A percentile compares a stretch with the other conserved stretches of the same genome.
Conservation (phyloP, 371 early-diverging fungal species). For the Encephalitozoon intestinalis region DNA sequence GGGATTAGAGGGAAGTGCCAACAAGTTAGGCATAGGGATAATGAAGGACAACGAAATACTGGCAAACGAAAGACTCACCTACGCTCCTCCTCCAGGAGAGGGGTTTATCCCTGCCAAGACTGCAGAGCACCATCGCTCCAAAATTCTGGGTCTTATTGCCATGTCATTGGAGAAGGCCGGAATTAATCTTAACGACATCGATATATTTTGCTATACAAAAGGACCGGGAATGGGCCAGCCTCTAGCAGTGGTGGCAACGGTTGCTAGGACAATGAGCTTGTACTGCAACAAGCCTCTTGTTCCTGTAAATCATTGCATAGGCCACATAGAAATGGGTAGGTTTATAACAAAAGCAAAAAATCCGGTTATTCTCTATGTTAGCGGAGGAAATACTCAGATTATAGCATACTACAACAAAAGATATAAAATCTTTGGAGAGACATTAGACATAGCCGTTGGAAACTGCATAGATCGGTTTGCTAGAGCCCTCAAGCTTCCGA, state of each 20-base stretch:
- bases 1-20: conserved; percentile 85
- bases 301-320: conserved; percentile 96
- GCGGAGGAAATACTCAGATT: conserved; percentile 99
- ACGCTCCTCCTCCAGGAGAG: conserved; percentile 86
- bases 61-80: conserved; percentile 82
- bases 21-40: conserved; percentile 95
- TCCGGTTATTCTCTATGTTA: conserved; percentile 93
- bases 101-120: conserved; percentile 92
- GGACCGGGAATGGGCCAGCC: conserved; percentile 99
- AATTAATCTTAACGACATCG: conserved; percentile 69
- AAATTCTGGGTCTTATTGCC: conserved; percentile 70
- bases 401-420: conserved; percentile 75
- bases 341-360: conserved; percentile 85
- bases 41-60: conserved; percentile 73
- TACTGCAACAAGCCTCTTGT: conserved; percentile 84
- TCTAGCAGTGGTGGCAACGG: conserved; percentile 76
- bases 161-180: conserved; percentile 71
- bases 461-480: conserved; percentile 96
- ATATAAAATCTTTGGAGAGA: conserved; percentile 96
- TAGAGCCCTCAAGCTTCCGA: conserved; percentile 76
- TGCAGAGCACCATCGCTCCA: conserved; percentile 80
- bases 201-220: conserved; percentile 89
- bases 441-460: conserved; percentile 95
- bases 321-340: conserved; percentile 98
- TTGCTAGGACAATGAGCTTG: conserved; percentile 80